phyloP scores from a whole-genome alignment of 331 rosid genomes.

The Malus hybrid region DNA sequence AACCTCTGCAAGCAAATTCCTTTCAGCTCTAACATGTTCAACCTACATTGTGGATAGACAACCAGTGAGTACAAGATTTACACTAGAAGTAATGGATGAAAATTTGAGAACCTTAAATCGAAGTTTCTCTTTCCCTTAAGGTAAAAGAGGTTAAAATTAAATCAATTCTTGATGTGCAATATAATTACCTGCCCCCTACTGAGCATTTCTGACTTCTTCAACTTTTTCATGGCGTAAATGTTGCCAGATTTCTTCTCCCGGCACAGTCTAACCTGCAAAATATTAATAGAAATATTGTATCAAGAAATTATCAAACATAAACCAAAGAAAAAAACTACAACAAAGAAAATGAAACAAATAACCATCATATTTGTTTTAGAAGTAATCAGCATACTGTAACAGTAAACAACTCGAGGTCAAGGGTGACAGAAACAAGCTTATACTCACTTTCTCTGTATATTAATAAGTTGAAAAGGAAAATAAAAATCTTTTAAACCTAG shows the following conservation, averaged over 20 bases:
- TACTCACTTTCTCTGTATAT: neutral
- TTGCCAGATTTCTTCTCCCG: slow-evolving; percentile 83
- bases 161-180: neutral
- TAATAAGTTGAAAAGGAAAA: neutral
- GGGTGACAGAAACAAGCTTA: neutral
- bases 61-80: neutral
- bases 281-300: slow-evolving; percentile 12
- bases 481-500: neutral
- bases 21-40: slow-evolving; percentile 21
- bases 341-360: neutral
- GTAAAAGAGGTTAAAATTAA: neutral
- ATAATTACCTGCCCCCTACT: slow-evolving; percentile 86
- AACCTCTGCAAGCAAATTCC: slow-evolving; percentile 47
- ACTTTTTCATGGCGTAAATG: slow-evolving; percentile 91
- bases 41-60: slow-evolving; percentile 42
- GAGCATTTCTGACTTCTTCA: slow-evolving; percentile 97
- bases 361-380: neutral
- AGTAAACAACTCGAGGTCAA: neutral
- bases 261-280: slow-evolving; percentile 66
- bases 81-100: neutral
- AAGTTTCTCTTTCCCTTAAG: neutral
- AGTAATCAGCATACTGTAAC: neutral
- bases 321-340: neutral
- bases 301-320: neutral
- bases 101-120: neutral